A percentile compares a stretch with the other conserved stretches of the same genome.
Conservation (phyloP, 805 yeast species). For the Monosporozyma yasuniensis region DNA sequence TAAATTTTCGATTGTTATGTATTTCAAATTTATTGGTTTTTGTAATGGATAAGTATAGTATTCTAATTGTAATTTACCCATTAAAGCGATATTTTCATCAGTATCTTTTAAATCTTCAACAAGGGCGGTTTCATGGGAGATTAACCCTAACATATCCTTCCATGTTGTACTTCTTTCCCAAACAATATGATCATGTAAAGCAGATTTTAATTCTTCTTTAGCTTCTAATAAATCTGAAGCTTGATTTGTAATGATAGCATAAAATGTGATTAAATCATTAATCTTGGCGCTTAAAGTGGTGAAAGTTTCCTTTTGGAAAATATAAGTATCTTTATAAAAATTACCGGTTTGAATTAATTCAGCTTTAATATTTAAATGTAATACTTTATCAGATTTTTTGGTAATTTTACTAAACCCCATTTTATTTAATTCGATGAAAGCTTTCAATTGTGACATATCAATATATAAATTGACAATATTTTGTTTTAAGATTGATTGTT, state of each 20-base stretch:
- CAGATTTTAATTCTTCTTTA: conserved; percentile 47
- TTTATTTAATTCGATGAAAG: conserved; percentile 73
- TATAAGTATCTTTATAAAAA: conserved; percentile 42
- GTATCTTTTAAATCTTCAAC: conserved; percentile 20
- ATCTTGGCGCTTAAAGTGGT: conserved; percentile 45
- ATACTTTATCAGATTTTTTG: conserved; percentile 82
- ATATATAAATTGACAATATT: conserved; percentile 58
- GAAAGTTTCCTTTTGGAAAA: conserved; percentile 45
- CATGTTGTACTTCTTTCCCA: conserved; percentile 96
- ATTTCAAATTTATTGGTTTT: conserved; percentile 7
- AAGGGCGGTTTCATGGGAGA: conserved; percentile 41
- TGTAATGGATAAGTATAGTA: conserved; percentile 30
- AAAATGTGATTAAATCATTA: conserved; percentile 44
- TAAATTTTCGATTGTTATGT: conserved; percentile 3
- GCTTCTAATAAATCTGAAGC: conserved; percentile 34
- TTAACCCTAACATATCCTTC: conserved; percentile 85
- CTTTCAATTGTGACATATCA: conserved; percentile 68
- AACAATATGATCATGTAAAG: conserved; percentile 81
- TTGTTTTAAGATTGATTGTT: conserved; percentile 56
- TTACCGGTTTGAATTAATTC: conserved; percentile 37
- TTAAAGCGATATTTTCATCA: conserved; percentile 14
- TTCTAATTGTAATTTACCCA: conserved; percentile 29
- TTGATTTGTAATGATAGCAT: conserved; percentile 41
- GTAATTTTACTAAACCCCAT: conserved; percentile 82
- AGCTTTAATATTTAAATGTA: conserved; percentile 45